phyloP scores from a whole-genome alignment of 2,329 filamentous ascomycete species.

The Fusarium siculi region DNA sequence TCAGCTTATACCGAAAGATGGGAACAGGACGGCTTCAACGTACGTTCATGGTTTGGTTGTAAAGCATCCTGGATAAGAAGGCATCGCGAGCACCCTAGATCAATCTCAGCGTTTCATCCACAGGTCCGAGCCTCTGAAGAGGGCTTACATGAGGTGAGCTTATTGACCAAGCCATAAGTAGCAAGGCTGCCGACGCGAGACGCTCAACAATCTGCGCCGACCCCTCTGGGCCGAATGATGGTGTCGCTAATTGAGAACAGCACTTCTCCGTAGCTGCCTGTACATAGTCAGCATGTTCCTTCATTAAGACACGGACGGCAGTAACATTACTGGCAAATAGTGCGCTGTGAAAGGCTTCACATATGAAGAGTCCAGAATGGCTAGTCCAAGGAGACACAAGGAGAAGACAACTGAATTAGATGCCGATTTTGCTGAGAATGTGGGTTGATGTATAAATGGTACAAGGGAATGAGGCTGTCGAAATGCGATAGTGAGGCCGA shows the following conservation, averaged over 20 bases:
- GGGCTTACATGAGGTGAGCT: background rate
- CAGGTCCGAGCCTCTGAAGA: accelerated
- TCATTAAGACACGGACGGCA: background rate
- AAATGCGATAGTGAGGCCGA: constrained; percentile 9
- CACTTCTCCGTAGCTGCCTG: constrained; percentile 1
- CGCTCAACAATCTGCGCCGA: background rate
- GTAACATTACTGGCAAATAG: background rate
- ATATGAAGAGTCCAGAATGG: background rate
- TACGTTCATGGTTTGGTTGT: background rate
- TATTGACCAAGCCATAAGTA: constrained; percentile 13
- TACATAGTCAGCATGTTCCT: background rate
- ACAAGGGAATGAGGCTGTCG: constrained; percentile 4
- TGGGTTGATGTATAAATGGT: constrained; percentile 7
- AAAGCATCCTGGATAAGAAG: background rate
- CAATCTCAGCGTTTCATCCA: accelerated
- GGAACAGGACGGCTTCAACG: accelerated
- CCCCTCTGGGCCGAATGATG: background rate
- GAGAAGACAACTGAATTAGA: background rate
- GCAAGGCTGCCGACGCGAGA: background rate
- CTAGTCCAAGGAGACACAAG: background rate
- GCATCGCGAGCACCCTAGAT: background rate
- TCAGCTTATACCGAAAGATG: background rate
- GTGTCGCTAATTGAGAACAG: background rate
- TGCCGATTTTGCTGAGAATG: constrained; percentile 1
- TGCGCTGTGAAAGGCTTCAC: background rate